phyloP scores from a whole-genome alignment of 805 yeast genomes.

The Candida caryicola region DNA sequence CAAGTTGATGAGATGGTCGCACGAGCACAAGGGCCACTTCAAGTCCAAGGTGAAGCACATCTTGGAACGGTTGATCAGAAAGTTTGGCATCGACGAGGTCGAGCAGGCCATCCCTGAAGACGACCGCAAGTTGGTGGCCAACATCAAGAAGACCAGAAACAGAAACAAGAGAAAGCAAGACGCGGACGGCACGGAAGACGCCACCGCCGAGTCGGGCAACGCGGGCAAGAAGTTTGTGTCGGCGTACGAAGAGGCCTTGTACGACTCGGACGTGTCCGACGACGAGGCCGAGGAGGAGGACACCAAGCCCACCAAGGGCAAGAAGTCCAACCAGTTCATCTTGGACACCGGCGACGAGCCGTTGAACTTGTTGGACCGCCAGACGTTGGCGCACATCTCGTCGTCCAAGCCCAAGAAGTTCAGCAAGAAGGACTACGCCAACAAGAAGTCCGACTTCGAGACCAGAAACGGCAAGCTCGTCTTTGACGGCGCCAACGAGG shows the following conservation, averaged over 20 bases:
- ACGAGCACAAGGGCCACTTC: conserved; percentile 94
- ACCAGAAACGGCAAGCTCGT: conserved; percentile 68
- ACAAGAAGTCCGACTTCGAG: conserved; percentile 39
- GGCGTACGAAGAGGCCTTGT: conserved; percentile 89
- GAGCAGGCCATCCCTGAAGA: conserved; percentile 86
- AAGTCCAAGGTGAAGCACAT: conserved; percentile 90
- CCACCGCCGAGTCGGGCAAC: conserved; percentile 13
- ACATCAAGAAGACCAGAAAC: conserved; percentile 81
- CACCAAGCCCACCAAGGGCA: conserved; percentile 29
- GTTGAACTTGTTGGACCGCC: conserved; percentile 81
- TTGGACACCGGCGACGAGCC: conserved; percentile 76
- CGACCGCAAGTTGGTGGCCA: conserved; percentile 76
- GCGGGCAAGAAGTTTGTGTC: conserved; percentile 60
- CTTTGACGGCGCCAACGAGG: conserved; percentile 48
- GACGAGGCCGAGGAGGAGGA: conserved; percentile 55
- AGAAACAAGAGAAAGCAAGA: conserved; percentile 64
- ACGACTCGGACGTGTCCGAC: conserved; percentile 65
- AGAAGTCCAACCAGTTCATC: conserved; percentile 59
- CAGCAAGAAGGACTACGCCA: conserved; percentile 41
- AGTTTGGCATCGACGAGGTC: conserved; percentile 85
- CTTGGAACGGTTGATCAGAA: conserved; percentile 83
- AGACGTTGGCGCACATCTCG: conserved; percentile 82
- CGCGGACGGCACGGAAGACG: conserved; percentile 29
- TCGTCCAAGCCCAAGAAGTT: conserved; percentile 76
- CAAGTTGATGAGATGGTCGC: conserved; percentile 86